Percentiles rank a stretch among this genome's conserved stretches.
Evolutionary conservation across 1,284 basidiomycete species (phyloP).

Genomic region (Tilletia walkeri): DNA sequence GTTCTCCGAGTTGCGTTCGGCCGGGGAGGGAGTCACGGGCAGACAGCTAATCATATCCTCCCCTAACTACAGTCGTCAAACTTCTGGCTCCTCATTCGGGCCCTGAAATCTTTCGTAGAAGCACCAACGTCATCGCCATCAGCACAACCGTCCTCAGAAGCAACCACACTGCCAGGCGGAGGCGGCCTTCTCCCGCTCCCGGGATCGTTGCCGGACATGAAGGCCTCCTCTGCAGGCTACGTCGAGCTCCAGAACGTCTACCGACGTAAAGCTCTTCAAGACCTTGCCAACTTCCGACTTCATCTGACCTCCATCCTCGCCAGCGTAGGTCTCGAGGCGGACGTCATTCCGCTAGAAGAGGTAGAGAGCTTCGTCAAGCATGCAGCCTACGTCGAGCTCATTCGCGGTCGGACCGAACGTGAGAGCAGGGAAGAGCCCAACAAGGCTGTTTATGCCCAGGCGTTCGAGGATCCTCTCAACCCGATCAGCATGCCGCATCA

Average conservation of each 20-base stretch:
- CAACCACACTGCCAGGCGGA: conserved; percentile 31
- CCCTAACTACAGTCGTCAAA: conserved; percentile 60
- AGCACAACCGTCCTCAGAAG: conserved; percentile 33
- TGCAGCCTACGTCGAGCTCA: conserved; percentile 73
- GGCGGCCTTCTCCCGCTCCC: conserved; percentile 61
- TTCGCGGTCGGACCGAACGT: conserved; percentile 67
- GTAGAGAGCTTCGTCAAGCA: conserved; percentile 88
- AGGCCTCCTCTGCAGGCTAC: conserved; percentile 80
- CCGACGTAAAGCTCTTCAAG: conserved; percentile 68
- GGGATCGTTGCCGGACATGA: conserved; percentile 88
- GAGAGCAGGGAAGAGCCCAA: conserved; percentile 54
- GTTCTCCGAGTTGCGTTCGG: not conserved
- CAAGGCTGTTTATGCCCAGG: conserved; percentile 26
- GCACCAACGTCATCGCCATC: conserved; percentile 58
- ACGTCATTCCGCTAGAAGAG: conserved; percentile 58
- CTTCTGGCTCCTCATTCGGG: conserved; percentile 83
- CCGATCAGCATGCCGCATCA: conserved; percentile 47
- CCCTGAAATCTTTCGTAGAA: conserved; percentile 65
- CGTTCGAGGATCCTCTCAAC: conserved; percentile 46
- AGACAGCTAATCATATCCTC: not conserved
- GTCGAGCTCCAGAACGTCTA: conserved; percentile 76
- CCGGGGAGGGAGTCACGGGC: no score
- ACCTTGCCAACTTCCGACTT: conserved; percentile 63
- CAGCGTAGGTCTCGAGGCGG: conserved; percentile 26
- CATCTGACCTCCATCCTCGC: conserved; percentile 47